A percentile compares a stretch with the other conserved stretches of the same genome.
Evolutionary conservation across 768 basidiomycete species (phyloP).

Genomic region (Calocera cornea): DNA sequence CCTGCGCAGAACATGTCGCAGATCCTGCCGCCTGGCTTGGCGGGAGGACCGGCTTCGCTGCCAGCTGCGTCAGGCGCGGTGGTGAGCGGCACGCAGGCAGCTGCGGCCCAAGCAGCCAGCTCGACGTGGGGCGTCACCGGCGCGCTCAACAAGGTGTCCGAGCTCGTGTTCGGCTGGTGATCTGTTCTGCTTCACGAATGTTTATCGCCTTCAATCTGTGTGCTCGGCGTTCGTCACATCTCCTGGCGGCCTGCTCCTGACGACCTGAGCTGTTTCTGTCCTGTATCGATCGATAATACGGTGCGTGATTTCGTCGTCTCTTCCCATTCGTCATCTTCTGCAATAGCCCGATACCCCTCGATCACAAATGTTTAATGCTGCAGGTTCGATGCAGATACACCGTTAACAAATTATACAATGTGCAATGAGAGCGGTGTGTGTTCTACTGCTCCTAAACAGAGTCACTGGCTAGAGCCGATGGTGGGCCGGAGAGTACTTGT

Average conservation of each 20-base stretch:
- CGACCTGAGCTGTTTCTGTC: no score
- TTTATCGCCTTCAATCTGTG: no score
- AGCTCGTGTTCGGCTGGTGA: not conserved
- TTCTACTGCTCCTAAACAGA: no score
- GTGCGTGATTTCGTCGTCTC: not conserved
- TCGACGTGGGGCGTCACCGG: not conserved
- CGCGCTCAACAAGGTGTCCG: not conserved
- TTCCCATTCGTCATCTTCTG: not conserved
- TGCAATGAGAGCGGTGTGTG: no score
- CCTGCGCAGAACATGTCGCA: not conserved
- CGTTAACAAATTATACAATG: not conserved
- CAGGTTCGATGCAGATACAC: not conserved
- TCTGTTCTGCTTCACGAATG: not conserved
- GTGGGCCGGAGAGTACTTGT: no score
- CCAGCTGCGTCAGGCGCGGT: not conserved
- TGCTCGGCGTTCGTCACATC: no score
- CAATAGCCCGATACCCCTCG: slow-evolving; percentile 1
- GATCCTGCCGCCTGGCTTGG: not conserved
- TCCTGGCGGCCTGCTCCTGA: no score
- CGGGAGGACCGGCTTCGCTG: not conserved
- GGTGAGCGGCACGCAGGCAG: not conserved
- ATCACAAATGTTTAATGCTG: not conserved
- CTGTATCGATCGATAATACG: not conserved
- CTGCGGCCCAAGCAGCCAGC: no score
- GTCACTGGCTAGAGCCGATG: no score